Percentiles rank a stretch among this genome's conserved stretches.
Evolutionary conservation across 1,284 basidiomycete genomes (phyloP).

Genomic region (Cutaneotrichosporon mucoides): DNA sequence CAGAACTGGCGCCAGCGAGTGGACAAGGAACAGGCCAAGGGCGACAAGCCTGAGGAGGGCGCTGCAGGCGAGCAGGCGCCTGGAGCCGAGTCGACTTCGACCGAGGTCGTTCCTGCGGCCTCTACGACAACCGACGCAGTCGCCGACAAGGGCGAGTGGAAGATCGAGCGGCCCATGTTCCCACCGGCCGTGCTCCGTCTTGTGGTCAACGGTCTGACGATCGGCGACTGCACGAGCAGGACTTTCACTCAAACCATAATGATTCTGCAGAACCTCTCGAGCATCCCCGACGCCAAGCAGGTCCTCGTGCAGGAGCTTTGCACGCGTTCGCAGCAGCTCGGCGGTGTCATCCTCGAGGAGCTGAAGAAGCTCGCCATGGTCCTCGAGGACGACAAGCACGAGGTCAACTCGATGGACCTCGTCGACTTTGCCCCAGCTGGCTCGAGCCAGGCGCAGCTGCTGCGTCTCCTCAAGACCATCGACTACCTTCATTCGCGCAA

Average conservation of each 20-base stretch:
- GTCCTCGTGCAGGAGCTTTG: constrained; percentile 82
- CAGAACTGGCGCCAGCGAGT: constrained; percentile 7
- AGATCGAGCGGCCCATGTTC: constrained; percentile 63
- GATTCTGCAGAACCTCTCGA: constrained; percentile 83
- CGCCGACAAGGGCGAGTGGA: constrained; percentile 6
- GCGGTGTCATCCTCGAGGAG: constrained; percentile 65
- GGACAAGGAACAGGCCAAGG: constrained; percentile 6
- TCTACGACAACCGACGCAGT: constrained; percentile 12
- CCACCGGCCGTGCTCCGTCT: constrained; percentile 74
- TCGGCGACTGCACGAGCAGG: constrained; percentile 88
- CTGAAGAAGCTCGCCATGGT: constrained; percentile 68
- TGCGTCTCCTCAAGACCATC: constrained; percentile 89
- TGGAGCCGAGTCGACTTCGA: not conserved
- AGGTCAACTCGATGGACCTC: constrained; percentile 57
- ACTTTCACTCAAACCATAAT: constrained; percentile 87
- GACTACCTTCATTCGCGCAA: constrained; percentile 84
- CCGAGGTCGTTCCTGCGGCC: constrained; percentile 2
- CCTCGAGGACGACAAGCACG: constrained; percentile 58
- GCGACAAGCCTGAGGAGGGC: not conserved
- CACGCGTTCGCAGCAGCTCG: constrained; percentile 78
- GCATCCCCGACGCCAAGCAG: constrained; percentile 78
- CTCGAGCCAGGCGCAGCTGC: constrained; percentile 85
- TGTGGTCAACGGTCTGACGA: constrained; percentile 88
- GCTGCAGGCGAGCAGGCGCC: not conserved
- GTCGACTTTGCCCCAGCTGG: constrained; percentile 87